These are phyloP conservation scores for Camelina hispida DNA, from an alignment of 345 rosid genomes.

Conservation along the genomic window DNA sequence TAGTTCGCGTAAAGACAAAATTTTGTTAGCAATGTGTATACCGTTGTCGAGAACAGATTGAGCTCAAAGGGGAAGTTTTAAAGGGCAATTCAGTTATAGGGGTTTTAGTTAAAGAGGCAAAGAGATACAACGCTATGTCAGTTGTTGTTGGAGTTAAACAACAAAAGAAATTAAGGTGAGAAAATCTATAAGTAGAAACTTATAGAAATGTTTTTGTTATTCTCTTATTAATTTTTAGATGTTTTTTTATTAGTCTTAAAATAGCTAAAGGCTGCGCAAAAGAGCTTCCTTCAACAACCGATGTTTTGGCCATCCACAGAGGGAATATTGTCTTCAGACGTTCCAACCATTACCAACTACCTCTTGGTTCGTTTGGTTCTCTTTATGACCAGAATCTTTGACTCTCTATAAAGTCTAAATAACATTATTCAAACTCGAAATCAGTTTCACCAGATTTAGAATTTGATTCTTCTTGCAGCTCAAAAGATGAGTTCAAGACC, in stretches of 20 bases:
- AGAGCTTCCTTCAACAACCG: constrained; percentile 64
- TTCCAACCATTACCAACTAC: constrained; percentile 54
- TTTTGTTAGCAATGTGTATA: background rate
- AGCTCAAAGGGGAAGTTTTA: constrained; percentile 59
- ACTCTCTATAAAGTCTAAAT: constrained; percentile 5
- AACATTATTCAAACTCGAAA: constrained; percentile 12
- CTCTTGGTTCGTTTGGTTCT: constrained; percentile 56
- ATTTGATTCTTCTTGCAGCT: constrained; percentile 50
- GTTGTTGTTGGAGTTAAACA: constrained; percentile 69
- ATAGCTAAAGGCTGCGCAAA: constrained; percentile 75
- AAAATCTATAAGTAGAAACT: background rate
- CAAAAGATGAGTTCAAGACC: constrained; percentile 53
- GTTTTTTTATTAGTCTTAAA: constrained; percentile 44
- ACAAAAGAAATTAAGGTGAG: constrained; percentile 60
- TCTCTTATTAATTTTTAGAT: constrained; percentile 15
- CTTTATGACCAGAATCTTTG: constrained; percentile 6
- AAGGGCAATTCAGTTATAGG: constrained; percentile 60
- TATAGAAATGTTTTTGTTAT: background rate
- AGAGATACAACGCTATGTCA: constrained; percentile 56
- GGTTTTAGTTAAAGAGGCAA: constrained; percentile 71
- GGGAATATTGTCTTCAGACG: constrained; percentile 74
- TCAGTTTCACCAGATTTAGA: constrained; percentile 1
- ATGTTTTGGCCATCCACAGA: constrained; percentile 72
- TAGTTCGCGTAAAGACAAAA: background rate
- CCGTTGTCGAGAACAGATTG: constrained; percentile 54